Base-by-base conservation (phyloP, 2,329 filamentous ascomycete genomes). In the Graphiopsis chlorocephala region DNA sequence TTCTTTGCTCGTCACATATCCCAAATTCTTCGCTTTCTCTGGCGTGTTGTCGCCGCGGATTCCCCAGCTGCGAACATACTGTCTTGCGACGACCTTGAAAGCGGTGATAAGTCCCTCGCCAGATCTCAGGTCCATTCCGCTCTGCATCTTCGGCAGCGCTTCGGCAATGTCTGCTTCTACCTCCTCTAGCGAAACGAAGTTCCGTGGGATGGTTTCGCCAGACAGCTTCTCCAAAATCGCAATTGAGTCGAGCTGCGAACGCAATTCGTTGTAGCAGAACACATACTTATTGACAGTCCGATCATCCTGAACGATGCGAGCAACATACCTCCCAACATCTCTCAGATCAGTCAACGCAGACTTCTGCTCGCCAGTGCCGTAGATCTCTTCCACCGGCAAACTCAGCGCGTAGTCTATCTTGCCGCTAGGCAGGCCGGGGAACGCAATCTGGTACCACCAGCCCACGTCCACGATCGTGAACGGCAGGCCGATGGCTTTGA, bases 391-490 rank as follows among this genome's bases (percentile, higher is more conserved):
- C 23, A 76, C 74, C 1, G 75, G 72, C 0, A 72, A 69, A 3
- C 75, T 72, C 65, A 79, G 71, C 2, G 77, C 77, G 66, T 81
- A 81, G 68, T 84, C 82, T n/a, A 78, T 73, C 42, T 74, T 73
- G 11, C 82, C 81, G 17, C 78, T 80, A n/a, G 79, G 77, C 0
- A 85, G 71, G n/a, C 70, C 70, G 14, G 80, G 80, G 63, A 81
- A 76, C 5, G 76, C 74, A 31, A 83, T 68, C 68, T 86, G 83
- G 70, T 84, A 83, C 85, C 85, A 87, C 76, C 78, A 85, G n/a
- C 85, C 85, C 14, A 86, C 79, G 66, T 87, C 85, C 58, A 87
- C 81, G 69, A 84, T 76, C 6, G 85, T 87, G 74, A 82, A 87
- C 0, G 83, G 82, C 1, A 87, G 77, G 33, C 77, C 73, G 1